Base-by-base conservation (phyloP, 1,139 yeast genomes). In the Hyphopichia wangnamkhiaoensis region DNA sequence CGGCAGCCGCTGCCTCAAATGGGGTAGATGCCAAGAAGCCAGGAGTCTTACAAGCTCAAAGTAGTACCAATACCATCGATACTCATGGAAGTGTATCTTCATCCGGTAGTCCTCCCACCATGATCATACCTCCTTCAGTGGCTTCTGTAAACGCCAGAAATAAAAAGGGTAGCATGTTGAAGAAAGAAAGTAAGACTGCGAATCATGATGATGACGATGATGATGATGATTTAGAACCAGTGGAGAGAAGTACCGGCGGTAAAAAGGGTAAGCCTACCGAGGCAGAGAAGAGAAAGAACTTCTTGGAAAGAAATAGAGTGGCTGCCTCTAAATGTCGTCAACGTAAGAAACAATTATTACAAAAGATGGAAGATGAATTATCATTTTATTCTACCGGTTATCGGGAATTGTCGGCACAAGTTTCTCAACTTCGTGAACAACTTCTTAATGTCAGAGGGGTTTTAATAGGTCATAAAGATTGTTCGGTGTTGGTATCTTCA, bases 271-370 rank as follows among this genome's bases (percentile, higher is more conserved):
- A 41, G 12, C 19, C 33, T 2, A 37, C 49, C 2, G 62, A 58
- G 25, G 59, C 50, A 16, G 93, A 85, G 34, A 89, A 86, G 56
- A 77, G 98, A 24, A 81, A 82, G 58, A 83, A 76, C 49, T 93
- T 93, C 52, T 65, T 93, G 49, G 98, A 93, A 59, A 74, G 98
- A 45, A 93, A 93, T 60, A 75, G 98, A 45, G 80, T 93, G 12
- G 99, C 99, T 0, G 98, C 98, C 0, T 82, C 94, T 29, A 91
- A 90, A 61, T 94, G 98, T 68, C 80, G 99, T 42, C 95, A 88
- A 62, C 79, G 97, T 39, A 94, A 93, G 74, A 93, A 94, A 66
- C 91, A 88, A 58, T 84, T 87, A 72, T 77, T 89, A 32, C 83
- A 80, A 43, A 85, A 84, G 49, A 83, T 93, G 79, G 95, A 91